phyloP scores from a whole-genome alignment of 257 asterid genomes.

The Thymus quinquecostatus region DNA sequence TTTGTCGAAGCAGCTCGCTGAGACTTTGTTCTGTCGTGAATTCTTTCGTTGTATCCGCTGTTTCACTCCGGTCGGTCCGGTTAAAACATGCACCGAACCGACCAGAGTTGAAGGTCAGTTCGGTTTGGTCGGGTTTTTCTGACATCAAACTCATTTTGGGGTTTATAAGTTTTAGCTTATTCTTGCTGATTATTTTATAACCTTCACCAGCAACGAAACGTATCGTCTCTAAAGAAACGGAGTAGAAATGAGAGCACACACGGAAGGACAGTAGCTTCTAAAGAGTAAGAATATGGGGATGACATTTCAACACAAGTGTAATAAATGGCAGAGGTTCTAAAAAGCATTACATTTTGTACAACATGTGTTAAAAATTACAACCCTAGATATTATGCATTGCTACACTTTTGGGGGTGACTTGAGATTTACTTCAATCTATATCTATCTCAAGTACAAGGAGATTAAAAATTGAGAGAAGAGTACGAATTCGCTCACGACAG shows the following conservation, averaged over 20 bases:
- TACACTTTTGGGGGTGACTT: conserved; percentile 26
- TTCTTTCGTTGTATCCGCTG: conserved; percentile 21
- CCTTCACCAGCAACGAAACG: no score
- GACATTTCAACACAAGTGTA: conserved; percentile 33
- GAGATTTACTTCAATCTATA: conserved; percentile 31
- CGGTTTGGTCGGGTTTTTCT: no score
- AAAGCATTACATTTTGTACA: conserved; percentile 56
- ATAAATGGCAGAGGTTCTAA: conserved; percentile 42
- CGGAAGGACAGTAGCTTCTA: neutral
- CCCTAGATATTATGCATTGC: conserved; percentile 42
- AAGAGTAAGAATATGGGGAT: conserved; percentile 29
- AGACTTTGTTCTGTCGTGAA: conserved; percentile 43
- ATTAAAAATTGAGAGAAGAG: conserved; percentile 81
- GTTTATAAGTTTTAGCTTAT: no score
- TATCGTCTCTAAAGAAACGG: no score
- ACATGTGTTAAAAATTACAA: conserved; percentile 34
- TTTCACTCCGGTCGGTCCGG: no score
- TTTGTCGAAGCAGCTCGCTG: conserved; percentile 84
- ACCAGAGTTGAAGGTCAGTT: no score
- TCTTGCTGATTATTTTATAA: no score
- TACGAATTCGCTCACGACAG: conserved; percentile 84
- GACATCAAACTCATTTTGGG: no score
- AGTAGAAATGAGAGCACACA: no score
- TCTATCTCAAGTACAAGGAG: conserved; percentile 80
- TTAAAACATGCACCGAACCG: no score